Conservation (phyloP, 352 stramenopile species). For the Phytopythium vexans region DNA sequence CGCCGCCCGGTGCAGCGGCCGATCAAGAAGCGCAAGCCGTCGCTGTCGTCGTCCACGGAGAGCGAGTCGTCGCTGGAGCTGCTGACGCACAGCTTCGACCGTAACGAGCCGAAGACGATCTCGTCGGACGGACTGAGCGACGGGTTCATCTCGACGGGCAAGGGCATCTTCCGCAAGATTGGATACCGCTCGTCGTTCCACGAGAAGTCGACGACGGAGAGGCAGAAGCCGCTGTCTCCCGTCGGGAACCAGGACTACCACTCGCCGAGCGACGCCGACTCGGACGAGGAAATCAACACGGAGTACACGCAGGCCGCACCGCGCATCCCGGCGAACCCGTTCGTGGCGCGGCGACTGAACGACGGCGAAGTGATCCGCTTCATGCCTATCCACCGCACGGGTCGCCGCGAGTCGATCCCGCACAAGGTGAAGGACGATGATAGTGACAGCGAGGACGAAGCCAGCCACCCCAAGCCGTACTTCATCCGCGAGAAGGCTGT, state of each 20-base stretch:
- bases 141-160: conserved; percentile 84
- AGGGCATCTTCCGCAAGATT: conserved; percentile 85
- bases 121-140: conserved; percentile 57
- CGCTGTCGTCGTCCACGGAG: conserved; percentile 38
- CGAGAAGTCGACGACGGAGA: conserved; percentile 29
- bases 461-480: conserved; percentile 66
- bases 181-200: conserved; percentile 52
- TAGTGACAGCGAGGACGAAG: conserved; percentile 56
- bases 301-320: conserved; percentile 81
- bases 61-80: conserved; percentile 42
- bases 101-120: conserved; percentile 44
- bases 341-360: conserved; percentile 74
- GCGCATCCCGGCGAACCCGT: conserved; percentile 75
- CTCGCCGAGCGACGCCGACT: conserved; percentile 29
- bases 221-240: conserved; percentile 28
- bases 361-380: conserved; percentile 81
- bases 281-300: conserved; percentile 39
- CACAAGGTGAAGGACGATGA: conserved; percentile 52
- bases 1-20: conserved; percentile 16
- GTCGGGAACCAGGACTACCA: conserved; percentile 22
- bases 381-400: conserved; percentile 78
- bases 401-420: conserved; percentile 36
- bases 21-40: conserved; percentile 49
- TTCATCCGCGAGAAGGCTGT: conserved; percentile 88
- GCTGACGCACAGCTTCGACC: conserved; percentile 42